Evolutionary conservation across 2,329 filamentous ascomycete species (phyloP).

Genomic region (Macrophomina pseudophaseolina): DNA sequence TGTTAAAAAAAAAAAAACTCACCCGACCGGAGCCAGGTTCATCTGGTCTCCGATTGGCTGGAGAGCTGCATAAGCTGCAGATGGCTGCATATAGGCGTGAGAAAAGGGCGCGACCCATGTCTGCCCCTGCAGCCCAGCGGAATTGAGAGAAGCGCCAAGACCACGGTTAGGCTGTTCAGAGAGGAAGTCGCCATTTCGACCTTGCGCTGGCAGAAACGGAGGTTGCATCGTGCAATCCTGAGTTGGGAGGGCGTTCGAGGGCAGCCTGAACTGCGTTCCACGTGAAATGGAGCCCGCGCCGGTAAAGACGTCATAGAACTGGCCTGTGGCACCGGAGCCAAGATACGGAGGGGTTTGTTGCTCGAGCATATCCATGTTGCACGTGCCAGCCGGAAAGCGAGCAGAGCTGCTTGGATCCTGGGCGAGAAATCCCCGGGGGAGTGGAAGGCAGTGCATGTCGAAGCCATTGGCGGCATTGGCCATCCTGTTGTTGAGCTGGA

Average conservation of each 20-base stretch:
- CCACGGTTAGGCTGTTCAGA: not conserved
- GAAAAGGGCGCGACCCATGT: not conserved
- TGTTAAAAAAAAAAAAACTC: conserved; percentile 8
- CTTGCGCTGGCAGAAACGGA: not conserved
- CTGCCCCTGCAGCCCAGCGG: not conserved
- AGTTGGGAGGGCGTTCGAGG: no score
- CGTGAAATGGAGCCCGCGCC: no score
- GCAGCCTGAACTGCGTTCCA: no score
- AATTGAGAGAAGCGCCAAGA: not conserved
- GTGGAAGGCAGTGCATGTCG: no score
- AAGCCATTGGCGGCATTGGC: no score
- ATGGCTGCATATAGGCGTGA: not conserved
- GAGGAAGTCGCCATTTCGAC: not conserved
- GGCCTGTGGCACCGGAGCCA: no score
- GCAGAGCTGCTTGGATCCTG: no score
- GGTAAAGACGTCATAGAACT: no score
- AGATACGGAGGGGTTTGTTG: not conserved
- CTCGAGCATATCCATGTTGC: not conserved
- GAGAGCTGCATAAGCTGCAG: not conserved
- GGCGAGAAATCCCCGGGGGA: no score
- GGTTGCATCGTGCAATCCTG: no score
- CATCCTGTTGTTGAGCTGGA: no score
- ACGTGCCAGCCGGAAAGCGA: not conserved
- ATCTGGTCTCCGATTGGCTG: not conserved
- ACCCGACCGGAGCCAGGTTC: conserved; percentile 1